Percentiles rank a stretch among this genome's conserved stretches.
Evolutionary conservation across 2,329 filamentous ascomycete genomes (phyloP).

Genomic region (Coniochaeta prunicola): DNA sequence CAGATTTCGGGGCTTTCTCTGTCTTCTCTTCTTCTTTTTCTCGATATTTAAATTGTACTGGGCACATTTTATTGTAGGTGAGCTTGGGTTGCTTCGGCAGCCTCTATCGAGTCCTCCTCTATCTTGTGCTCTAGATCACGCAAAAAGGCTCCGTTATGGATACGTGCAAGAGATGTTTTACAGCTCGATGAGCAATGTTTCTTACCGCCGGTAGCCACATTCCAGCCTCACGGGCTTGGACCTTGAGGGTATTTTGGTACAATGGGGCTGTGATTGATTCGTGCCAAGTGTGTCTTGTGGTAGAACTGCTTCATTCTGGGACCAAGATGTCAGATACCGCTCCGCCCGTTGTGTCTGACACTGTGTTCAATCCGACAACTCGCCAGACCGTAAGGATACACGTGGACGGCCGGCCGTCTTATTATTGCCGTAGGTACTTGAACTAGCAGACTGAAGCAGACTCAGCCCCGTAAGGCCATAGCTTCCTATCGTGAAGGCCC

Average conservation of each 20-base stretch:
- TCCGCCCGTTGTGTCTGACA: no score
- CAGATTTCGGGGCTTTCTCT: slow-evolving; percentile 16
- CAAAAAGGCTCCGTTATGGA: slow-evolving; percentile 59
- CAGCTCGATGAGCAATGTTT: slow-evolving; percentile 55
- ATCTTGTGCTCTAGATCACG: slow-evolving; percentile 62
- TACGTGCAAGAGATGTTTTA: slow-evolving; percentile 52
- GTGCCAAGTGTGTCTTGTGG: no score
- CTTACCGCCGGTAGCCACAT: slow-evolving; percentile 73
- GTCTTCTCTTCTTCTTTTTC: slow-evolving; percentile 29
- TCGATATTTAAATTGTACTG: slow-evolving; percentile 54
- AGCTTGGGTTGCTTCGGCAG: slow-evolving; percentile 45
- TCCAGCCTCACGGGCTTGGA: not conserved
- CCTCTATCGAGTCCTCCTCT: slow-evolving; percentile 61
- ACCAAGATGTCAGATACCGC: no score
- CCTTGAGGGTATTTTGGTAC: not conserved
- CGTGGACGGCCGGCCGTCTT: no score
- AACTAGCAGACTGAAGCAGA: not conserved
- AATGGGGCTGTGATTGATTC: no score
- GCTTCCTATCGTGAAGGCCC: not conserved
- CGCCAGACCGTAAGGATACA: no score
- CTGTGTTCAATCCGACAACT: no score
- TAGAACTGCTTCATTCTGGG: no score
- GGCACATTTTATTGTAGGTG: slow-evolving; percentile 67
- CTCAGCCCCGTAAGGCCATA: no score
- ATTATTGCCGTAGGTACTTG: not conserved